Evolutionary conservation across 2,329 filamentous ascomycete genomes (phyloP), one percentile per base, ranked within the genome.

Genomic region (Penicillium sp.): DNA sequence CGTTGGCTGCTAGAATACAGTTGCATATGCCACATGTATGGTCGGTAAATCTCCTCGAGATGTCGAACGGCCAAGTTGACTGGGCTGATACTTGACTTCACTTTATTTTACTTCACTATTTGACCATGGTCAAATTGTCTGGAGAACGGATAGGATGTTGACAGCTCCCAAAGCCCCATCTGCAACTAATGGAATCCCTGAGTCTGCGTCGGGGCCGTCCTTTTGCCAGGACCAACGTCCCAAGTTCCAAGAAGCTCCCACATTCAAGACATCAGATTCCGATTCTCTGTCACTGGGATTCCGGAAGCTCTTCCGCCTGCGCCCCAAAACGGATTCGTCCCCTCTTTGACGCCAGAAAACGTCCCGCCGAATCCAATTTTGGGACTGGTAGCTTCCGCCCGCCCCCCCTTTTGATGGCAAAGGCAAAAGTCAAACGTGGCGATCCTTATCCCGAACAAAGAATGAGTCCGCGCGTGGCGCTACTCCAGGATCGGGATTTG

Each of bases 271-370:
- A 46, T 22, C 14, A 55, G 38, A 62, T 60, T 59, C 64, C 58
- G 52, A 59, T 52, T 57, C 61, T 64, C 55, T 60, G 60, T 67
- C 57, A 22, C 51, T 62, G 60, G 67, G 43, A 52, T 52, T 43
- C 49, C 49, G 59, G 57, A 58, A 62, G 25, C 43, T 22, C 19
- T 30, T 51, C 57, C 58, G 61, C 65, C 59, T 43, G 10, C 30
- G 35, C 22, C 56, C 46, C 22, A 30, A 52, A 53, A 26, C 26
- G 52, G 35, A 22, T 33, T 33, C 25, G 33, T 16, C 28, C 16
- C 28, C 45, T 42, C 26, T 22, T 48, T n/a, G 35, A 54, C 33
- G 2, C 51, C 22, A 49, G 33, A 38, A 22, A 43, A 28, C 42
- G 30, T 16, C 26, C 26, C 48, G 42, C 57, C 10, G 42, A 40